Evolutionary conservation across 352 stramenopile genomes (phyloP).

Genomic region (Phytophthora pistaciae): DNA sequence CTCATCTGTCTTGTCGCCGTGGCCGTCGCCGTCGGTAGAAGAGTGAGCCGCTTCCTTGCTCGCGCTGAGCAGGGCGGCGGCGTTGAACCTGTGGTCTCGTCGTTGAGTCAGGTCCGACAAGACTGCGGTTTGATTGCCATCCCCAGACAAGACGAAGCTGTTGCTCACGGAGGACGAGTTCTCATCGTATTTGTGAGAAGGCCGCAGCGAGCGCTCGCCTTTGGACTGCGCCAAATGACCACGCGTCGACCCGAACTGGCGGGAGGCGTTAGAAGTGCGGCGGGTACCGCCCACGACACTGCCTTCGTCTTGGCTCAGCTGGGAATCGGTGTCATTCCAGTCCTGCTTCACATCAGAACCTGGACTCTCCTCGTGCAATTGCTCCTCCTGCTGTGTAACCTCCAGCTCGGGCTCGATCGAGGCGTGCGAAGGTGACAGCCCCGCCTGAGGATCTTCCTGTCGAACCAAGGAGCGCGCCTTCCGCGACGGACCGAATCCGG

Average conservation of each 20-base stretch:
- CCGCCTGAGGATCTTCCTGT: conserved; percentile 7
- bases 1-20: conserved; percentile 49
- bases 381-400: conserved; percentile 1
- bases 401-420: conserved; percentile 8
- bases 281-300: background rate
- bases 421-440: conserved; percentile 2
- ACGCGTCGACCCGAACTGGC: background rate
- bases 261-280: background rate
- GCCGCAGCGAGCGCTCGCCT: background rate
- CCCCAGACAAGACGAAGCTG: conserved; percentile 28
- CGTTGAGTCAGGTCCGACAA: conserved; percentile 15
- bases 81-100: conserved; percentile 25
- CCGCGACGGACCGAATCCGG: conserved; percentile 18
- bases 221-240: background rate
- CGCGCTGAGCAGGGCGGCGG: conserved; percentile 20
- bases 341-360: background rate
- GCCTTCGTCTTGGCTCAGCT: background rate
- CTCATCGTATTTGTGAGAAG: conserved; percentile 17
- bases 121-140: conserved; percentile 5
- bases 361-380: background rate
- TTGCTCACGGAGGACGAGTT: conserved; percentile 34
- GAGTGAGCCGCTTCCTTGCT: background rate
- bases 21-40: background rate
- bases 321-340: conserved; percentile 10
- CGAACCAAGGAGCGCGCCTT: conserved; percentile 16